Evolutionary conservation across 257 asterid genomes (phyloP).

Genomic region (Cordia subcordata): DNA sequence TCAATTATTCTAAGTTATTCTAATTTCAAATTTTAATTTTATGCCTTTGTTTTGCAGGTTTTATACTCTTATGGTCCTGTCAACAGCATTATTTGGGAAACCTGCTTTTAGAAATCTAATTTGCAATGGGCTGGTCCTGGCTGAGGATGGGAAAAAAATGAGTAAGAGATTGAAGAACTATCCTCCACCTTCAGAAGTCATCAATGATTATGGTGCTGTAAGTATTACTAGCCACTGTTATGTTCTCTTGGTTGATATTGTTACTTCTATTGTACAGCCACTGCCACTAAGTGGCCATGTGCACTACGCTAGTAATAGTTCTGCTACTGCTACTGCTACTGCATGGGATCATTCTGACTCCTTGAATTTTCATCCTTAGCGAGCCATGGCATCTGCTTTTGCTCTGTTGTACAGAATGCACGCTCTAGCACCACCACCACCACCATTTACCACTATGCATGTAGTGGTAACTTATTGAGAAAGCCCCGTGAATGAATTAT

Average conservation of each 20-base stretch:
- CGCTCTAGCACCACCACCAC: no score
- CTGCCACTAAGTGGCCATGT: no score
- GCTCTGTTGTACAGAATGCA: no score
- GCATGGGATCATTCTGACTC: neutral
- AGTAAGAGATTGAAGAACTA: conserved; percentile 89
- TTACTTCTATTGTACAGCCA: no score
- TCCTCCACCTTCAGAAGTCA: conserved; percentile 90
- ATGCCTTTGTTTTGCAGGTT: conserved; percentile 32
- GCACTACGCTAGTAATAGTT: no score
- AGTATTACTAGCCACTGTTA: conserved; percentile 15
- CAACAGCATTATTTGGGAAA: conserved; percentile 93
- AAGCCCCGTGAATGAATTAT: no score
- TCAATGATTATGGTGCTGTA: conserved; percentile 90
- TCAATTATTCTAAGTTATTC: no score
- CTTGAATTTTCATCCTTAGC: no score
- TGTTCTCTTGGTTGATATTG: no score
- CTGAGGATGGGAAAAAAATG: conserved; percentile 99
- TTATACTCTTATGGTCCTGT: conserved; percentile 95
- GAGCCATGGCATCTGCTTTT: no score
- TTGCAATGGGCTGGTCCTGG: conserved; percentile 96
- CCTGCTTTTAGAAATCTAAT: conserved; percentile 97
- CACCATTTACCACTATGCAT: no score
- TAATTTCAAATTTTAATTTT: neutral
- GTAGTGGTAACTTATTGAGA: no score
- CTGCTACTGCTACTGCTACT: neutral